Base-by-base conservation (phyloP, 2,329 filamentous ascomycete species). In the Nemania sp. region DNA sequence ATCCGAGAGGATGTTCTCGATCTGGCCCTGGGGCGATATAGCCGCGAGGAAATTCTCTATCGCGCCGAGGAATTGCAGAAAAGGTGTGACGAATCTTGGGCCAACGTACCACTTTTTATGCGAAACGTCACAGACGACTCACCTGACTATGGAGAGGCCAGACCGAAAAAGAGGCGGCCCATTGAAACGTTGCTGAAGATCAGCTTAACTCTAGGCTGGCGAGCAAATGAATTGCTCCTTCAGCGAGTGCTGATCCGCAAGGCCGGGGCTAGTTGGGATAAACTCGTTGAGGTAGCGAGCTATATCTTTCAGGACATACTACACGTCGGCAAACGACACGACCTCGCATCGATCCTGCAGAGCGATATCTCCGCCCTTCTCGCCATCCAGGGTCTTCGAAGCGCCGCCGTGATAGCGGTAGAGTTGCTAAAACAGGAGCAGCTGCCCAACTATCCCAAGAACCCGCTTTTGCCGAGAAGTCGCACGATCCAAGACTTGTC, bases 401-500 rank as follows among this genome's bases (percentile, higher is more conserved):
- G 70, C 57, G 69, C 67, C 1, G 66, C 68, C 4, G 69, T 72
- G 31, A 64, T 72, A 28, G 70, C 69, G 14, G 65, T 71, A 22
- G 70, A 72, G 55, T 54, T 72, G 41, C 56, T 72, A 24, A 68
- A 69, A 49, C 70, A 71, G 56, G 70, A 72, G 46, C 67, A 69
- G 52, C 62, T 66, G 5, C 64, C 66, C n/a, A 65, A 65, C 14
- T 67, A 70, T 45, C 69, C 68, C 6, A 66, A 64, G 54, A 60
- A 65, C n/a, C 67, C 68, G n/a, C 58, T 68, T 33, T 49, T 72
- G 17, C 68, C 68, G 14, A 63, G 69, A 20, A 72, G 70, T 48
- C 66, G 68, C 44, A 72, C 70, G 5, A 72, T 72, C 17, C 70
- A 72, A 54, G 67, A 72, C 45, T 57, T 72, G 12, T 66, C 70